Evolutionary conservation across 2,329 filamentous ascomycete genomes (phyloP).

Genomic region (Sclerotiophoma versabilis): DNA sequence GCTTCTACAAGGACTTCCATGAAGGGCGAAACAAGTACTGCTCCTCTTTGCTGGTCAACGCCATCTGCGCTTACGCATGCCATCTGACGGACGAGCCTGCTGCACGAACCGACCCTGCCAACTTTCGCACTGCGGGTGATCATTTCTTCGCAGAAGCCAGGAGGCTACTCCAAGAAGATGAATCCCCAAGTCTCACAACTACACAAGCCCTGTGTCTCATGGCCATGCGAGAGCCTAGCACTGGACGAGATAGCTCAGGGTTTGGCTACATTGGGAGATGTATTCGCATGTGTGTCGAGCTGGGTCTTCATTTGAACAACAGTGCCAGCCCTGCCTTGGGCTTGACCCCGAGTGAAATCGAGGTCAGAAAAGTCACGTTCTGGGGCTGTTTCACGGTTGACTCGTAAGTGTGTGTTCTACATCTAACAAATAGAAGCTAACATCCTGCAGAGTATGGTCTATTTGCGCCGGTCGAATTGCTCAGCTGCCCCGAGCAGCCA

Average conservation of each 20-base stretch:
- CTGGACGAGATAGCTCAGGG: slow-evolving; percentile 74
- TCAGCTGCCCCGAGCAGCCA: slow-evolving; percentile 57
- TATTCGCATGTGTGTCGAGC: slow-evolving; percentile 74
- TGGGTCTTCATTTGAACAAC: slow-evolving; percentile 67
- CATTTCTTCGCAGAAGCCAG: slow-evolving; percentile 76
- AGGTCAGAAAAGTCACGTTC: slow-evolving; percentile 60
- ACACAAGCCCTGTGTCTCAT: slow-evolving; percentile 79
- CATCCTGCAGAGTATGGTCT: slow-evolving; percentile 50
- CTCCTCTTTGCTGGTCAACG: slow-evolving; percentile 71
- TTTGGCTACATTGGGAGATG: slow-evolving; percentile 77
- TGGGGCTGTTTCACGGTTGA: slow-evolving; percentile 61
- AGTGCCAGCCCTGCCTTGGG: slow-evolving; percentile 40
- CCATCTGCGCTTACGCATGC: slow-evolving; percentile 70
- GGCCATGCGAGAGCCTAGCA: slow-evolving; percentile 76
- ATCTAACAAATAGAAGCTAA: not conserved
- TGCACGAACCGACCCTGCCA: slow-evolving; percentile 67
- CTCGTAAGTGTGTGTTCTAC: slow-evolving; percentile 46
- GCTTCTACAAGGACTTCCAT: slow-evolving; percentile 71
- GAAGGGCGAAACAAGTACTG: slow-evolving; percentile 69
- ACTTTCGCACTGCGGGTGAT: slow-evolving; percentile 72
- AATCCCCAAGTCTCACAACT: slow-evolving; percentile 71
- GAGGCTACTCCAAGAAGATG: slow-evolving; percentile 63
- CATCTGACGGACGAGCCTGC: slow-evolving; percentile 71
- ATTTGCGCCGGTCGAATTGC: slow-evolving; percentile 57
- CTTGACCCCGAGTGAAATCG: slow-evolving; percentile 53